Evolutionary conservation across 306 rosid genomes (phyloP).

Genomic region (Abrus precatorius): DNA sequence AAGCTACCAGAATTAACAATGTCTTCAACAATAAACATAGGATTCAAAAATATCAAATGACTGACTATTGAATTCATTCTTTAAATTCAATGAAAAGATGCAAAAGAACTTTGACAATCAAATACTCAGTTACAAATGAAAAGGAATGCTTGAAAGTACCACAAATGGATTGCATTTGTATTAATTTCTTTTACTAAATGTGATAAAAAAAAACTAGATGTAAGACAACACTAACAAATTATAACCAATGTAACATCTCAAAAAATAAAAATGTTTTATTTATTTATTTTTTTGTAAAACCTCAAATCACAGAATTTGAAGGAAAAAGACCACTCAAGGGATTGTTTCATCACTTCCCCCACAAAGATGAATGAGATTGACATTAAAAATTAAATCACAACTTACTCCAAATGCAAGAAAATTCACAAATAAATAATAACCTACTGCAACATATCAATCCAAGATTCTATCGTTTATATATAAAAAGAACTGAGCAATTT

Average conservation of each 20-base stretch:
- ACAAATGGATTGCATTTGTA: neutral
- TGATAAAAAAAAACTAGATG: too few species aligned
- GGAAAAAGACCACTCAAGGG: neutral
- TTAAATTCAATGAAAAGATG: neutral
- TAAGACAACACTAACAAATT: neutral
- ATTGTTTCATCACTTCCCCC: neutral
- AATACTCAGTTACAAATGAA: neutral
- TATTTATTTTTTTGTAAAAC: neutral
- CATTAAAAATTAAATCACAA: slow-evolving; percentile 4
- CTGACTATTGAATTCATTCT: neutral
- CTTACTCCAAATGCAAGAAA: neutral
- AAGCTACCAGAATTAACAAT: neutral
- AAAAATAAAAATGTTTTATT: neutral
- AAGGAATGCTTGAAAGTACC: neutral
- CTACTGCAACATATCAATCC: neutral
- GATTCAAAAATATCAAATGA: slow-evolving; percentile 22
- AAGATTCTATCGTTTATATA: neutral
- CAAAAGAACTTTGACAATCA: neutral
- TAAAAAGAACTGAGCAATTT: neutral
- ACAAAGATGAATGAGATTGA: neutral
- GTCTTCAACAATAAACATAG: neutral
- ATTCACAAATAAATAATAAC: neutral
- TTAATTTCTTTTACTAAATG: neutral
- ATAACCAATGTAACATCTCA: neutral
- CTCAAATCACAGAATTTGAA: neutral